phyloP scores from a whole-genome alignment of 208 protist species.

The Wallacemonas sp. region DNA sequence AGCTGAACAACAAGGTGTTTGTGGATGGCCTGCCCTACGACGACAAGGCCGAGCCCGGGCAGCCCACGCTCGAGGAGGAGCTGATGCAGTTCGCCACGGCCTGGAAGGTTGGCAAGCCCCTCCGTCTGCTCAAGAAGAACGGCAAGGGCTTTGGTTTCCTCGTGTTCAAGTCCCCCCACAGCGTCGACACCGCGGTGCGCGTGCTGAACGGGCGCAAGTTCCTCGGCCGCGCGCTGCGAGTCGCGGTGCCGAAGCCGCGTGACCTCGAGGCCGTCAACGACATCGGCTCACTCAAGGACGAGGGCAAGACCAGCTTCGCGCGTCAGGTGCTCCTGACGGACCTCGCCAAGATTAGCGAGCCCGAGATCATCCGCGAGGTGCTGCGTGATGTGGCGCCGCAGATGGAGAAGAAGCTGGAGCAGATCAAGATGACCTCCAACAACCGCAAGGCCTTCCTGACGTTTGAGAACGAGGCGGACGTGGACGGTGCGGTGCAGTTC shows the following conservation, averaged over 20 bases:
- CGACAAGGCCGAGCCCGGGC: conserved; percentile 47
- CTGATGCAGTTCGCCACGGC: conserved; percentile 76
- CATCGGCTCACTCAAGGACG: conserved; percentile 42
- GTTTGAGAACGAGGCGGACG: conserved; percentile 68
- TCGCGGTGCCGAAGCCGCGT: conserved; percentile 85
- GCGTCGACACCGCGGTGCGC: conserved; percentile 77
- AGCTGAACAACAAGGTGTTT: conserved; percentile 90
- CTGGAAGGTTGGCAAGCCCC: conserved; percentile 85
- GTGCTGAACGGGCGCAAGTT: conserved; percentile 91
- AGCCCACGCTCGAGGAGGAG: conserved; percentile 79
- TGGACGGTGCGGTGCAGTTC: conserved; percentile 69
- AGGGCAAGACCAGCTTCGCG: conserved; percentile 71
- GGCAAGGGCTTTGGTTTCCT: conserved; percentile 92
- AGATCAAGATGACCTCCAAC: conserved; percentile 90
- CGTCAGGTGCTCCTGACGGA: conserved; percentile 89
- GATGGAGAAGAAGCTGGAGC: conserved; percentile 82
- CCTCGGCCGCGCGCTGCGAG: conserved; percentile 80
- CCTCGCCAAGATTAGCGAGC: conserved; percentile 77
- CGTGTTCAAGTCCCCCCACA: conserved; percentile 85
- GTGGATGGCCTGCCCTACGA: conserved; percentile 89
- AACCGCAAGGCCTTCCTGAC: conserved; percentile 92
- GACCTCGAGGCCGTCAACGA: conserved; percentile 50
- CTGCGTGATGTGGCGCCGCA: conserved; percentile 85
- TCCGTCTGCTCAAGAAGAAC: conserved; percentile 87
- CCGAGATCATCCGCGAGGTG: conserved; percentile 88